A percentile compares a stretch with the other conserved stretches of the same genome.
phyloP scores from a whole-genome alignment of 2,329 filamentous ascomycete species.

The Ascochyta viciae-villosae region DNA sequence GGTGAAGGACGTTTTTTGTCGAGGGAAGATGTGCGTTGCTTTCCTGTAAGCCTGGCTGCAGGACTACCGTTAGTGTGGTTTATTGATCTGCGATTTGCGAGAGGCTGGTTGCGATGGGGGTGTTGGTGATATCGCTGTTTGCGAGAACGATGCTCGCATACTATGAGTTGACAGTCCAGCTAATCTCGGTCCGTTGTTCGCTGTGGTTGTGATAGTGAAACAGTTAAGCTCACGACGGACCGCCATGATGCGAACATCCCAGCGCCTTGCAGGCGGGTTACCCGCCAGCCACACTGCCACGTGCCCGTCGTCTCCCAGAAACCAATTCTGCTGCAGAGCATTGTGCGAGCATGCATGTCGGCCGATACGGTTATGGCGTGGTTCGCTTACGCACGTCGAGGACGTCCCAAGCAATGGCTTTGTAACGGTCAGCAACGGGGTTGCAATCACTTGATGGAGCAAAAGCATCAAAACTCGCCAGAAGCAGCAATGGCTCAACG shows the following conservation, averaged over 20 bases:
- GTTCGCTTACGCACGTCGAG: constrained; percentile 1
- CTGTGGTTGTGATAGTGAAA: no score
- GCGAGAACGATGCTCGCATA: no score
- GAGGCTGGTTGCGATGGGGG: no score
- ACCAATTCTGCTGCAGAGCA: background rate
- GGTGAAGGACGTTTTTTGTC: no score
- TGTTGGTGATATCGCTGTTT: no score
- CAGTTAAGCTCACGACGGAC: no score
- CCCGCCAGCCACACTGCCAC: constrained; percentile 18
- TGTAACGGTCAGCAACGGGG: background rate
- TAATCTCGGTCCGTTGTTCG: no score
- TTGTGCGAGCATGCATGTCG: constrained; percentile 1
- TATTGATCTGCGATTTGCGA: no score
- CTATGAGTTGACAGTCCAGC: no score
- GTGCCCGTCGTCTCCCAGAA: constrained; percentile 4
- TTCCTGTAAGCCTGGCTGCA: no score
- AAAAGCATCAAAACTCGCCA: background rate
- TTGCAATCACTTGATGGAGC: background rate
- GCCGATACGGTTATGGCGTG: background rate
- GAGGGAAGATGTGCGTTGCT: no score
- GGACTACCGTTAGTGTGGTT: no score
- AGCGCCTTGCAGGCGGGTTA: constrained; percentile 15
- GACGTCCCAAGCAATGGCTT: background rate
- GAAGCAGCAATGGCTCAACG: background rate
- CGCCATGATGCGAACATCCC: background rate